Base-by-base conservation (phyloP, 306 rosid species). In the Coriaria nepalensis region DNA sequence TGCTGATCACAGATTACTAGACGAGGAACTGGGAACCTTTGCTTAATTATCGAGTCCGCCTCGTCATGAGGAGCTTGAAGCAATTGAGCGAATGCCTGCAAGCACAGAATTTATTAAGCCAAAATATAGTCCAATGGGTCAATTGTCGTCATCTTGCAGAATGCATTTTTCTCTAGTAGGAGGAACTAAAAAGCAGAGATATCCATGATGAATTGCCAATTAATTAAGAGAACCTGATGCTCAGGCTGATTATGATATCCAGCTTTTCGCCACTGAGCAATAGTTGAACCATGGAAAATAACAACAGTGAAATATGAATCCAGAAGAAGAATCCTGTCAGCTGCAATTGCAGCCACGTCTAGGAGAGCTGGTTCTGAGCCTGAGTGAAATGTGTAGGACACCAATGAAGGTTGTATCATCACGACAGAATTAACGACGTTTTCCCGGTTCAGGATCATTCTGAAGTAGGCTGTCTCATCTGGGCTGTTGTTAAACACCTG, bases 401-500 rank as follows among this genome's bases (percentile, higher is more conserved):
- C 79, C 76, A 90, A 69, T 0, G 98, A 90, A 53, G 98, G 98
- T 69, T 85, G 98, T 64, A 90, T 77, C 98, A 90, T 90, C 61
- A 90, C 95, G 50, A 82, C 96, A 53, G 98, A 81, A 64, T 90
- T 90, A 33, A 94, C 56, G 59, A 90, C 98, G 64, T 82, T 82
- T 74, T 90, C 95, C 11, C 96, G 83, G 75, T 90, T 71, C 56
- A 90, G 69, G 60, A 90, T 85, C 98, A 90, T 90, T 73, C 98
- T 72, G 67, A 81, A 90, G 77, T 77, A 82, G 37, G 98, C 98
- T 37, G 98, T 90, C 70, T 90, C 98, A 41, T 90, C 98, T 35
- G 98, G 98, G 66, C 98, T 90, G 78, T 90, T 90, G 74, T 90
- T 90, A 47, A 90, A 90, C 55, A 90, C 98, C 98, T 90, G 75